Evolutionary conservation across 352 stramenopile species (phyloP), one percentile per base, ranked within the genome.

Genomic region (Blastocystis sp.): DNA sequence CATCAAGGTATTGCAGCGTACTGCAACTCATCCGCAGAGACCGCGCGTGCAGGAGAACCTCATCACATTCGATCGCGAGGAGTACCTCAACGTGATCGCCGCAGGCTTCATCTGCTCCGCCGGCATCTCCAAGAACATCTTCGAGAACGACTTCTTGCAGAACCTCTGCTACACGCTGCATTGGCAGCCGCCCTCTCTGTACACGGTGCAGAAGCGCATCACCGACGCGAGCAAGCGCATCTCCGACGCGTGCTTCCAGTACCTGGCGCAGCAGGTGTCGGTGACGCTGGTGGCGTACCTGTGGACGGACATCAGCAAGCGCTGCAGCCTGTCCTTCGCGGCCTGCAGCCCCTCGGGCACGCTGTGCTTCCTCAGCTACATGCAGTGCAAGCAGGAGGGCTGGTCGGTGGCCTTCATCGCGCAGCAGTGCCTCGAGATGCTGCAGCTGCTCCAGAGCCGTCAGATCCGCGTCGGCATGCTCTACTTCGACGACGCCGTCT

Each of bases 251-350:
- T 23, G n/a, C 23, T 60, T 77, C 9, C n/a, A 53, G 2, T 77
- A 10, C 2, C 34, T 53, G 53, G 14, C 7, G 9, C 38, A 77
- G 19, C n/a, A 77, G 23, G 2, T 43, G 28, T 53, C 66, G 21
- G 41, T 77, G 19, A 77, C 66, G 34, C 52, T 77, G 14, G 60
- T 77, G 5, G 66, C 60, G 7, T 77, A 77, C 34, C 66, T 43
- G 3, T 77, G 66, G 66, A 60, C 60, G 41, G 66, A 77, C 52
- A 77, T 77, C 66, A 77, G 60, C 52, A 77, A 77, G 66, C 38
- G 45, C 53, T 60, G 66, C 52, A 60, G 38, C n/a, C 41, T 77
- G 19, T 77, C 66, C 2, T 77, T 61, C 52, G 5, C 60, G 3
- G 4, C 45, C 11, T 77, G 21, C 45, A 56, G 38, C 5, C 4